phyloP scores from a whole-genome alignment of 140 eudicot genomes.

The Flaveria floridana region DNA sequence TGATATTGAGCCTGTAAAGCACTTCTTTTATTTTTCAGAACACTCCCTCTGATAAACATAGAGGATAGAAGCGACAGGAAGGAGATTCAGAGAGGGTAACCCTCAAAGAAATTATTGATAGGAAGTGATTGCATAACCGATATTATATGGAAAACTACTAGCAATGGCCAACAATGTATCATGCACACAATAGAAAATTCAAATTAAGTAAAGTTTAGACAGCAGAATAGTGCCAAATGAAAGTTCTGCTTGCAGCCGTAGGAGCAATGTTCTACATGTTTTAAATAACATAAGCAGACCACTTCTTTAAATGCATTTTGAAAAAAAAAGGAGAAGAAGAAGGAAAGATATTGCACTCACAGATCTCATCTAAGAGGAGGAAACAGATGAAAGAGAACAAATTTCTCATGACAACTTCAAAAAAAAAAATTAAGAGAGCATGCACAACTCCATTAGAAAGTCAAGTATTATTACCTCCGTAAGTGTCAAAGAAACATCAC shows the following conservation, averaged over 20 bases:
- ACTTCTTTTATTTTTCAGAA: constrained; percentile 1
- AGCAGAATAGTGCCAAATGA: neutral
- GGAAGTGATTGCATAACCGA: neutral
- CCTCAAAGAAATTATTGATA: constrained; percentile 10
- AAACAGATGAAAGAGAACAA: neutral
- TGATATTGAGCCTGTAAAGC: constrained; percentile 86
- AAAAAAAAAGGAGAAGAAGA: neutral
- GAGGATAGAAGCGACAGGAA: constrained; percentile 14
- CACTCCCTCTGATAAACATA: neutral
- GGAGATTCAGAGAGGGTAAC: neutral
- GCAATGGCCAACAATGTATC: neutral
- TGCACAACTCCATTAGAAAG: constrained; percentile 15
- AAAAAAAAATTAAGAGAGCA: constrained; percentile 17
- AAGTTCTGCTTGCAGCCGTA: constrained; percentile 19
- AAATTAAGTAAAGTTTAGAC: constrained; percentile 18
- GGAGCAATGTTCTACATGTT: neutral
- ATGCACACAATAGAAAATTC: constrained; percentile 3
- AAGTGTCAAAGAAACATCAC: constrained; percentile 76
- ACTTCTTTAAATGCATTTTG: constrained; percentile 3
- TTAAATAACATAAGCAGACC: constrained; percentile 18
- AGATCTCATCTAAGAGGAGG: constrained; percentile 4
- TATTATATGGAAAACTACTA: constrained; percentile 7
- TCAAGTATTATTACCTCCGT: constrained; percentile 62
- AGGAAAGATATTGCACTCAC: constrained; percentile 21
- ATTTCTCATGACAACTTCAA: neutral